These are phyloP conservation scores for Xylaria multiplex DNA, from an alignment of 2,329 filamentous ascomycete species.

Conservation along the genomic window DNA sequence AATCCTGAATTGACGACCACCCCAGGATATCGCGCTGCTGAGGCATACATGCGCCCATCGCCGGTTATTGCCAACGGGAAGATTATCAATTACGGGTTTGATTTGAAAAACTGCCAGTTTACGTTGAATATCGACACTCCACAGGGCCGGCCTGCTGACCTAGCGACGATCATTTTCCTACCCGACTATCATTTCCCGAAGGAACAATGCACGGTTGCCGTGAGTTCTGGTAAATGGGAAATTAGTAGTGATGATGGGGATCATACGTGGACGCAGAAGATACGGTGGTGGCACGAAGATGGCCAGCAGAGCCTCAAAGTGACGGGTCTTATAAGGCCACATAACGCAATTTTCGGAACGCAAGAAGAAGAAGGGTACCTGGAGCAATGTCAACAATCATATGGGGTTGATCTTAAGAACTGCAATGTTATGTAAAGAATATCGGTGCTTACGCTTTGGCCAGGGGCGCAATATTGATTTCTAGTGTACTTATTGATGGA, in stretches of 20 bases:
- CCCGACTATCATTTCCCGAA: constrained; percentile 93
- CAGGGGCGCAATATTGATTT: neutral
- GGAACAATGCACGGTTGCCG: constrained; percentile 74
- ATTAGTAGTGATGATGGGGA: constrained; percentile 79
- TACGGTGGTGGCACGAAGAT: constrained; percentile 93
- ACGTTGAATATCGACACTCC: constrained; percentile 74
- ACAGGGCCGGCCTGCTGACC: constrained; percentile 66
- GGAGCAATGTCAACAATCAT: constrained; percentile 69
- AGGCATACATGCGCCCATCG: constrained; percentile 89
- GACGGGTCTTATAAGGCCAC: constrained; percentile 75
- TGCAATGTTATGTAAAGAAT: constrained; percentile 64
- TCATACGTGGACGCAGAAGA: constrained; percentile 74
- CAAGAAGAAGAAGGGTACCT: constrained; percentile 83
- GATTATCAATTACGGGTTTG: constrained; percentile 79
- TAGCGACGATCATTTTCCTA: constrained; percentile 84
- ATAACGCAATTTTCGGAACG: constrained; percentile 65
- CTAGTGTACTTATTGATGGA: neutral
- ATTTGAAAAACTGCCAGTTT: constrained; percentile 82
- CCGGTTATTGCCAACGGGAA: constrained; percentile 80
- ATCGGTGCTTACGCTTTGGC: neutral
- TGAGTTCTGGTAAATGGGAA: constrained; percentile 89
- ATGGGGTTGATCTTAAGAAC: constrained; percentile 56
- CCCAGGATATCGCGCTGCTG: constrained; percentile 85
- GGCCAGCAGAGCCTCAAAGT: constrained; percentile 85
- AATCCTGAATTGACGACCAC: constrained; percentile 68